Conservation (phyloP, 1,284 basidiomycete genomes). For the Macrocybe sp. region DNA sequence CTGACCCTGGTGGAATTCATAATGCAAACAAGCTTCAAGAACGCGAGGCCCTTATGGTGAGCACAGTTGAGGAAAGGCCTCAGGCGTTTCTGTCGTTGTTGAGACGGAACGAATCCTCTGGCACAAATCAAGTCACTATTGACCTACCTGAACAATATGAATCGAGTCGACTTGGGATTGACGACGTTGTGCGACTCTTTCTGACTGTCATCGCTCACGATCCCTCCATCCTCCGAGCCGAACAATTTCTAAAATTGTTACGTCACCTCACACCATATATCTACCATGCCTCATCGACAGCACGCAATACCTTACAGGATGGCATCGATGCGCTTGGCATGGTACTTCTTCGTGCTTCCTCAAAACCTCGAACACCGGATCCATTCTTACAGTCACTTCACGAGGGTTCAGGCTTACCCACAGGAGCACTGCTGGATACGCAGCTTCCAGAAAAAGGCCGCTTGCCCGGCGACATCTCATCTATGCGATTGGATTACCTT, state of each 20-base stretch:
- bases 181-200: slow-evolving; percentile 69
- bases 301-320: slow-evolving; percentile 55
- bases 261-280: slow-evolving; percentile 54
- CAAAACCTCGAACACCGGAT: slow-evolving; percentile 26
- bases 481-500: slow-evolving; percentile 66
- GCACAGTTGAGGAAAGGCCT: slow-evolving; percentile 61
- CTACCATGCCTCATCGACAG: slow-evolving; percentile 46
- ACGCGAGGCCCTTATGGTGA: slow-evolving; percentile 65
- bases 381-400: too few species aligned
- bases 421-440: slow-evolving; percentile 24
- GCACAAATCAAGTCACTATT: slow-evolving; percentile 34
- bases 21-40: slow-evolving; percentile 65
- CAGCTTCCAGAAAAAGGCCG: slow-evolving; percentile 38
- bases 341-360: slow-evolving; percentile 44
- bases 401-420: too few species aligned
- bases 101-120: slow-evolving; percentile 35
- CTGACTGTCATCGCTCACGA: slow-evolving; percentile 80
- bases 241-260: slow-evolving; percentile 64
- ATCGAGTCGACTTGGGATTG: slow-evolving; percentile 50
- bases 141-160: slow-evolving; percentile 61
- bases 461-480: slow-evolving; percentile 45
- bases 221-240: slow-evolving; percentile 56
- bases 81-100: slow-evolving; percentile 60
- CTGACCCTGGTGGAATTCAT: slow-evolving; percentile 65
- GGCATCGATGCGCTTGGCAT: slow-evolving; percentile 65